Evolutionary conservation across 345 rosid species (phyloP).

Genomic region (Camelina hispida): DNA sequence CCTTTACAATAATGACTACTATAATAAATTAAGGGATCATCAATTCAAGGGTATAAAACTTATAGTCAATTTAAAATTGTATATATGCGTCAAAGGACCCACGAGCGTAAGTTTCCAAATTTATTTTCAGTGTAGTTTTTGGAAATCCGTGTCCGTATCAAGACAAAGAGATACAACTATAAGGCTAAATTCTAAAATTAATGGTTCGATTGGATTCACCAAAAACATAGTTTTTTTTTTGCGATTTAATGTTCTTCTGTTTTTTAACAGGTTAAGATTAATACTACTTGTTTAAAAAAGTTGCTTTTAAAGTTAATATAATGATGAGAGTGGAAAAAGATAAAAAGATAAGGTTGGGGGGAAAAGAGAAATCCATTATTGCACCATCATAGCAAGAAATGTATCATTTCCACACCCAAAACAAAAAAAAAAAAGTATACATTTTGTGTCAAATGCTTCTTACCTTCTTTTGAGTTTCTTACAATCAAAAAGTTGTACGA

Average conservation of each 20-base stretch:
- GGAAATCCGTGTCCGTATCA: constrained; percentile 15
- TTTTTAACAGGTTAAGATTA: neutral
- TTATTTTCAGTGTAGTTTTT: neutral
- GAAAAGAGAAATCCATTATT: constrained; percentile 37
- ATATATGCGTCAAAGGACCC: constrained; percentile 13
- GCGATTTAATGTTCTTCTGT: neutral
- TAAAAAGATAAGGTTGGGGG: constrained; percentile 19
- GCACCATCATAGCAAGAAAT: constrained; percentile 34
- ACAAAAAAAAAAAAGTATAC: neutral
- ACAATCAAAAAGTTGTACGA: neutral
- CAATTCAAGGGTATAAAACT: neutral
- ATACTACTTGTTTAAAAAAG: constrained; percentile 10
- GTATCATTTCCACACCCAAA: neutral
- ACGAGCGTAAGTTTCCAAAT: neutral
- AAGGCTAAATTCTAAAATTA: neutral
- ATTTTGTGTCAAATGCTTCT: constrained; percentile 1
- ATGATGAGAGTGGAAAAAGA: constrained; percentile 19
- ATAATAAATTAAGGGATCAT: neutral
- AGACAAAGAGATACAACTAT: constrained; percentile 19
- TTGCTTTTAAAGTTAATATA: constrained; percentile 13
- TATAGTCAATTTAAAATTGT: constrained; percentile 4
- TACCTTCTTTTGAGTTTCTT: neutral
- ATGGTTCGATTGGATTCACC: constrained; percentile 7
- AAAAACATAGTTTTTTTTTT: neutral
- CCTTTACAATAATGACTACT: neutral